Evolutionary conservation across 768 basidiomycete genomes (phyloP), one percentile per base, ranked within the genome.

Genomic region (Serpula lacrymans): DNA sequence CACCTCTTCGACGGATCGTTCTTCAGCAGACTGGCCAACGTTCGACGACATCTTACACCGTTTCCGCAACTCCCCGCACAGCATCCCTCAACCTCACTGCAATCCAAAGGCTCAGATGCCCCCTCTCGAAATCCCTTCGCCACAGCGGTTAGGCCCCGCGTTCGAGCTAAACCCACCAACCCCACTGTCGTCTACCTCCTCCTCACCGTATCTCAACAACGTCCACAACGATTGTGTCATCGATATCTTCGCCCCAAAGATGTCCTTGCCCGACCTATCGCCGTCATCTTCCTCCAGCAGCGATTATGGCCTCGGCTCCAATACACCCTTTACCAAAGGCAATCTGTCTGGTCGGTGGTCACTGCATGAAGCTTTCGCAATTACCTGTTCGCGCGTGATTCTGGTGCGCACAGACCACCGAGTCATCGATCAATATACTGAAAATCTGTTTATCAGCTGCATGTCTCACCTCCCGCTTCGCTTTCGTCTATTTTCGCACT

Each of bases 301-400:
- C 42, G 47, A 46, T 14, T 17, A 21, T 25, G 31, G 21, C 4
- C 30, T 27, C 6, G 34, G 17, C 32, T 29, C 20, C n/a, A 6
- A 30, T 8, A 38, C 46, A 24, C 37, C 38, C n/a, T 34, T 46
- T 49, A 23, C 42, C 25, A 22, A 45, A 10, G 37, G 33, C 22
- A 45, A 41, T 12, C 39, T 42, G 16, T 32, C 46, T 24, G 35
- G 41, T 5, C 30, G 29, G 40, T 35, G 41, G 24, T 52, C 23
- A 46, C 62, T 45, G n/a, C 50, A 47, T 18, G 60, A 69, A 13
- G 64, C 70, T 5, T 81, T 81, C 49, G 50, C 74, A 18, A 53
- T 64, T 24, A 72, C 75, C 32, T 68, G 69, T 29, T 80, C 78
- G 23, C 72, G 78, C 42, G 75, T 71, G n/a, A 65, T 79, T 20